These are phyloP conservation scores for Fallopia convolvulus DNA, from an alignment of 148 eudicot species.

Conservation along the genomic window DNA sequence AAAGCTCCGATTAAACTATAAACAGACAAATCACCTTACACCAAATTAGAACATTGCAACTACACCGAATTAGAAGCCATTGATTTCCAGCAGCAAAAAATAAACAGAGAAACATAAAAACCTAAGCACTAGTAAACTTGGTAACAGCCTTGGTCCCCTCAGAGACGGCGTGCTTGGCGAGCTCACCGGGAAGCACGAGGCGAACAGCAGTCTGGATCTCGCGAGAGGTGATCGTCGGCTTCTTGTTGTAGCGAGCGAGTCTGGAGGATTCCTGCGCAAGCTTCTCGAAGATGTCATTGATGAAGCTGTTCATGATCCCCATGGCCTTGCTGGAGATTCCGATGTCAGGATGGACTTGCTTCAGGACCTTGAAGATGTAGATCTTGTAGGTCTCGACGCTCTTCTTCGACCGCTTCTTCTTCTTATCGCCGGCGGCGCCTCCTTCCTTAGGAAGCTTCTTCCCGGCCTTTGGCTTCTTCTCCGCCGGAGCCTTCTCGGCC, in stretches of 20 bases:
- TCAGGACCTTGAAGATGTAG: slow-evolving; percentile 16
- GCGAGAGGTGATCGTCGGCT: slow-evolving; percentile 11
- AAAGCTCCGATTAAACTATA: neutral
- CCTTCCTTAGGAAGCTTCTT: slow-evolving; percentile 2
- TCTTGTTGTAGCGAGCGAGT: slow-evolving; percentile 11
- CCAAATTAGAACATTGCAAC: neutral
- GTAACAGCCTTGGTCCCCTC: slow-evolving; percentile 16
- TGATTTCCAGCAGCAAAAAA: neutral
- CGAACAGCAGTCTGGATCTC: slow-evolving; percentile 13
- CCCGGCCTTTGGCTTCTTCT: slow-evolving; percentile 10
- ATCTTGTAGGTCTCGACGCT: slow-evolving; percentile 15
- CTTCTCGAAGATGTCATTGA: slow-evolving; percentile 16
- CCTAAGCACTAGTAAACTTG: slow-evolving; percentile 11
- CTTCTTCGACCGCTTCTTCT: slow-evolving; percentile 13
- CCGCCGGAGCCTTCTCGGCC: slow-evolving; percentile 7
- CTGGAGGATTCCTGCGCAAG: slow-evolving; percentile 10
- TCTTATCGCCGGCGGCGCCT: slow-evolving; percentile 12
- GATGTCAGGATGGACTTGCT: slow-evolving; percentile 15
- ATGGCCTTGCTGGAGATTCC: slow-evolving; percentile 16
- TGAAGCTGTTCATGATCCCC: slow-evolving; percentile 16
- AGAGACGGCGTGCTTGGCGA: slow-evolving; percentile 12
- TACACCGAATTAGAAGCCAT: neutral
- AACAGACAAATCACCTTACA: neutral
- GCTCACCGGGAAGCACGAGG: slow-evolving; percentile 15
- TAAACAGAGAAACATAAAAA: neutral